Conservation (phyloP, 1,284 basidiomycete genomes). For the Tetrapyrgos nigripes region DNA sequence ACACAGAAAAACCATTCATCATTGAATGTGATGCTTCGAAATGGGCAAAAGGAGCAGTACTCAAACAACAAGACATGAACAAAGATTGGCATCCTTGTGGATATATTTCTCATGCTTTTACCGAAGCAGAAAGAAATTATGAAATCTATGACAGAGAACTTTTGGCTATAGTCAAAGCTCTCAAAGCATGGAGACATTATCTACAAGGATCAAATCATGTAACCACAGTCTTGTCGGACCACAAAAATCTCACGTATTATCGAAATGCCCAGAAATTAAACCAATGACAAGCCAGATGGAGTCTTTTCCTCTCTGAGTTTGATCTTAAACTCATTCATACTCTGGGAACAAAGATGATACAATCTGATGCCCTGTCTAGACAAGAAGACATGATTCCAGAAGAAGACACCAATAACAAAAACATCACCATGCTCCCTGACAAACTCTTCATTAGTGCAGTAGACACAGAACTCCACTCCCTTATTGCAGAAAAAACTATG, state of each 20-base stretch:
- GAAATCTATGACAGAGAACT: too few relatives aligned
- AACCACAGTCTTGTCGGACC: conserved; percentile 34
- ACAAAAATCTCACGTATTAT: conserved; percentile 38
- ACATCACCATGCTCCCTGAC: conserved; percentile 20
- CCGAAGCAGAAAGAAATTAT: too few relatives aligned
- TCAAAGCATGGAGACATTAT: too few relatives aligned
- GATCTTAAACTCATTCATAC: conserved; percentile 29
- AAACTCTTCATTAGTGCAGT: conserved; percentile 18
- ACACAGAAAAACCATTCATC: not conserved
- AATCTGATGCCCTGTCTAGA: conserved; percentile 24
- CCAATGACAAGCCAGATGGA: conserved; percentile 43
- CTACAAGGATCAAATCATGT: conserved; percentile 20
- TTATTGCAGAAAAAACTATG: not conserved
- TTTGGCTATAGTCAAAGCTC: too few relatives aligned
- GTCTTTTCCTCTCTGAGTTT: conserved; percentile 33
- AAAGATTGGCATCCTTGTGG: conserved; percentile 19
- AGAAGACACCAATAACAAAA: too few relatives aligned
- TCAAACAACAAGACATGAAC: conserved; percentile 3
- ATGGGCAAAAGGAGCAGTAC: too few relatives aligned
- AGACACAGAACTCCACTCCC: conserved; percentile 10
- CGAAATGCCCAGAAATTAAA: conserved; percentile 32
- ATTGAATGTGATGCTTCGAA: conserved; percentile 11
- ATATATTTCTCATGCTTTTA: conserved; percentile 16
- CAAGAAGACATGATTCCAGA: conserved; percentile 21
- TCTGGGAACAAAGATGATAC: not conserved